These are phyloP conservation scores for Orbilia brochopaga DNA, from an alignment of 2,329 filamentous ascomycete genomes.

Conservation along the genomic window DNA sequence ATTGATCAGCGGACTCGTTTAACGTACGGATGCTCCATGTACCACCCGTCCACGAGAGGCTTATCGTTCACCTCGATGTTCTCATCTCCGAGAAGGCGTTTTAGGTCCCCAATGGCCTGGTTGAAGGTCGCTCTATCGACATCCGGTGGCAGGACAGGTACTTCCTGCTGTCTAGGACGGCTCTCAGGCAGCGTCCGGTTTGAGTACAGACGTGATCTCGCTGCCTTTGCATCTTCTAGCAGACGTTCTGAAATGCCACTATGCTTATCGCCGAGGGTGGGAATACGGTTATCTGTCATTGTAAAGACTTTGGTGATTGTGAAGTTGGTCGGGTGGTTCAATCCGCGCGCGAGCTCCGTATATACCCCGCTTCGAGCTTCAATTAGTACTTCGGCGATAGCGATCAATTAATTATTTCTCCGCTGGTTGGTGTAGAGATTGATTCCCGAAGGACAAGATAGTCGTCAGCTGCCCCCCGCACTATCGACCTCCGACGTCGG, in stretches of 20 bases:
- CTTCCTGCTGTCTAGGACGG: constrained; percentile 53
- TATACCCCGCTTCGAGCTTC: too few relatives aligned
- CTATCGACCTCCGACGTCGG: neutral
- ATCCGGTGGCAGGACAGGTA: constrained; percentile 59
- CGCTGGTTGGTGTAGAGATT: too few relatives aligned
- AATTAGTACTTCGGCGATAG: too few relatives aligned
- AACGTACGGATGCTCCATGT: constrained; percentile 57
- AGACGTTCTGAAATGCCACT: constrained; percentile 59
- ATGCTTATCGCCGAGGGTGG: constrained; percentile 55
- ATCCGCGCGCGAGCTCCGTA: too few relatives aligned
- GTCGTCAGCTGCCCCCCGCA: neutral
- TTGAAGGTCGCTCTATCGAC: constrained; percentile 57
- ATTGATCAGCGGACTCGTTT: too few relatives aligned
- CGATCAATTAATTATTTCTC: too few relatives aligned
- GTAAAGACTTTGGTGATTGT: constrained; percentile 26
- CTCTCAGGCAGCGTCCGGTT: constrained; percentile 56
- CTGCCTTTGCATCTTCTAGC: constrained; percentile 57
- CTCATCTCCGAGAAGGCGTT: constrained; percentile 57
- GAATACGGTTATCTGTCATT: constrained; percentile 15
- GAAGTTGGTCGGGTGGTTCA: too few relatives aligned
- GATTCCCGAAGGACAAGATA: too few relatives aligned
- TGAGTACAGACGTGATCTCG: constrained; percentile 57
- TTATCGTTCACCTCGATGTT: constrained; percentile 60
- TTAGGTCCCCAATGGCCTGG: constrained; percentile 58
- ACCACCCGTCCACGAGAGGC: constrained; percentile 58